Evolutionary conservation across 169 alveolate genomes (phyloP).

Genomic region (Plasmodium vivax): DNA sequence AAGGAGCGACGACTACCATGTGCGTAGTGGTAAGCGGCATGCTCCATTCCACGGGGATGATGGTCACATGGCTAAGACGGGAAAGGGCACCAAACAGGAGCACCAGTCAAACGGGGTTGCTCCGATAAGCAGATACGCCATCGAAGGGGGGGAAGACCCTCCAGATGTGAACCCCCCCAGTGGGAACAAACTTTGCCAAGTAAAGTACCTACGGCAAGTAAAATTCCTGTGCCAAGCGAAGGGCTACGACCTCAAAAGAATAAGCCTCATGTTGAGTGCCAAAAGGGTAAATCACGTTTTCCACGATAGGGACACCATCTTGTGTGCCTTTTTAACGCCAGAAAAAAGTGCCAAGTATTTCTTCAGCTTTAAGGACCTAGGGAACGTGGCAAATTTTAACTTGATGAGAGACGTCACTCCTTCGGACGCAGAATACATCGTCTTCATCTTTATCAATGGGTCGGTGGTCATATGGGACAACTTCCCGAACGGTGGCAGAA

Average conservation of each 20-base stretch:
- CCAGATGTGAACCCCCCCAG: background rate
- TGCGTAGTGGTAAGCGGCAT: no score
- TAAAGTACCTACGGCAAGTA: no score
- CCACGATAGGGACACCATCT: conserved; percentile 25
- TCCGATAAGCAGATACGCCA: background rate
- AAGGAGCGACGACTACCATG: background rate
- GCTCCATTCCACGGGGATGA: background rate
- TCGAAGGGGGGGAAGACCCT: background rate
- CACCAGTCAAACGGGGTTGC: background rate
- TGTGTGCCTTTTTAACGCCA: conserved; percentile 59
- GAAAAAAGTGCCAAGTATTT: conserved; percentile 1
- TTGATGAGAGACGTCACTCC: conserved; percentile 21
- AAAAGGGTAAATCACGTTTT: conserved; percentile 17
- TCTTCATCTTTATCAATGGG: conserved; percentile 78
- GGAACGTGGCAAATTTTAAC: conserved; percentile 6
- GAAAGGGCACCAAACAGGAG: background rate
- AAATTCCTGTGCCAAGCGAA: conserved; percentile 63
- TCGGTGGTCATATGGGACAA: conserved; percentile 79
- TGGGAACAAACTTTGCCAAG: background rate
- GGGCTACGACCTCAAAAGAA: conserved; percentile 35
- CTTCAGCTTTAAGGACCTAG: conserved; percentile 18
- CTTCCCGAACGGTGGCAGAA: conserved; percentile 54
- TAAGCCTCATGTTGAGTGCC: conserved; percentile 27
- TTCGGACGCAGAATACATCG: conserved; percentile 9
- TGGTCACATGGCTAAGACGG: background rate